These are phyloP conservation scores for Linanthus parryae DNA, from an alignment of 148 eudicot species.

Conservation along the genomic window DNA sequence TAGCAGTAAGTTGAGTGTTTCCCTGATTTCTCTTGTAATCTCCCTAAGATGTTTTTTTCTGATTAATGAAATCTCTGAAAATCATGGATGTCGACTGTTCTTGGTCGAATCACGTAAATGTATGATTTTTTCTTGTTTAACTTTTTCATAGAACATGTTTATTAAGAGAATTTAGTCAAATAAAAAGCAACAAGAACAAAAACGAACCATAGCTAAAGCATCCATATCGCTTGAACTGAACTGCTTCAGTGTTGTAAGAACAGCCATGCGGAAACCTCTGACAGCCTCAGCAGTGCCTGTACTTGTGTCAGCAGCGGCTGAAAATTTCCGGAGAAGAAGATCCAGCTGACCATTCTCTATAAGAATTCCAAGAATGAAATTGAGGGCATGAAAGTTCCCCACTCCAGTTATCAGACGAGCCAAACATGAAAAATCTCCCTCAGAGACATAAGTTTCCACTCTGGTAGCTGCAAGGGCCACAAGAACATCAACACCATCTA, in stretches of 20 bases:
- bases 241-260: slow-evolving; percentile 85
- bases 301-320: slow-evolving; percentile 86
- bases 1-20: too few species aligned
- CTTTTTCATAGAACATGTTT: too few species aligned
- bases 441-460: slow-evolving; percentile 92
- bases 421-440: slow-evolving; percentile 92
- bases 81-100: too few species aligned
- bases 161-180: too few species aligned
- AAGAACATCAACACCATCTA: slow-evolving; percentile 98
- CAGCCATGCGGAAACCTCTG: slow-evolving; percentile 96
- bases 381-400: slow-evolving; percentile 90
- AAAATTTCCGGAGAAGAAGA: slow-evolving; percentile 92
- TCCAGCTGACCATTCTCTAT: slow-evolving; percentile 90
- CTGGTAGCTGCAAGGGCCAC: slow-evolving; percentile 97
- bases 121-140: too few species aligned
- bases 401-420: slow-evolving; percentile 97
- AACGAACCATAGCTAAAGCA: slow-evolving; percentile 89
- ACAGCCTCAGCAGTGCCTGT: slow-evolving; percentile 73
- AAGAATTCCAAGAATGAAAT: slow-evolving; percentile 91
- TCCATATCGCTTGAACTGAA: slow-evolving; percentile 84
- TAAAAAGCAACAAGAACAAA: slow-evolving; percentile 7
- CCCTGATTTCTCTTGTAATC: too few species aligned
- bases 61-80: too few species aligned
- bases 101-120: too few species aligned
- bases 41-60: too few species aligned